Evolutionary conservation across 768 basidiomycete species (phyloP), one percentile per base, ranked within the genome.

Genomic region (Cyclocybe aegerita): DNA sequence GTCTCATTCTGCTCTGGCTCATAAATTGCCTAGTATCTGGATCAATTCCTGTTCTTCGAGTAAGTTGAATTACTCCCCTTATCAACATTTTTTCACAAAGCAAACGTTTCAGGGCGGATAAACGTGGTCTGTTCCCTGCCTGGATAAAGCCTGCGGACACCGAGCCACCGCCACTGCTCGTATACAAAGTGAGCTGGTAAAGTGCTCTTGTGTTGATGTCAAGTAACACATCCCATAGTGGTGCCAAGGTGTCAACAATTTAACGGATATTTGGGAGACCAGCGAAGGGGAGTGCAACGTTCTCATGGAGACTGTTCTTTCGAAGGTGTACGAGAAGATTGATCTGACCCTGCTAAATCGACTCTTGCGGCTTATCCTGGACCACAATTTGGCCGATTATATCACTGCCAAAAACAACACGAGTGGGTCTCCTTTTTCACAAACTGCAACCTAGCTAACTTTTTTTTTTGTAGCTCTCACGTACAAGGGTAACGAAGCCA

Each of bases 61-160:
- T 80, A 61, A 62, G 78, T 60, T 10, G 23, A 42, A 23, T 34
- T 31, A 35, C 23, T 3, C 6, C 7, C 42, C 15, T 9, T 29
- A 0, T 14, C 34, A 9, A 12, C 12, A 15, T 5, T 32, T 17
- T 29, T 34, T 50, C n/a, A 7, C 4, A 35, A 40, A 15, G 41
- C 49, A 59, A 40, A 1, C 15, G 42, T 36, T 53, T 10, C 50
- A 80, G 79, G 66, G 93, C 94, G 15, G 97, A 99, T 73, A 98
- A 98, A 69, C 89, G 97, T 60, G 93, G 93, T 42, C 72, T 99
- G 16, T 98, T 98, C 86, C 97, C 97, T 9, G 85, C 93, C 1
- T 99, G 97, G 96, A 97, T 99, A 68, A 99, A 98, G 73, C 97
- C 97, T 17, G 90, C 93, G 78, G 94, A 98, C 61, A 95, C 93